Base-by-base conservation (phyloP, 306 rosid genomes). In the Amphicarpaea edgeworthii region DNA sequence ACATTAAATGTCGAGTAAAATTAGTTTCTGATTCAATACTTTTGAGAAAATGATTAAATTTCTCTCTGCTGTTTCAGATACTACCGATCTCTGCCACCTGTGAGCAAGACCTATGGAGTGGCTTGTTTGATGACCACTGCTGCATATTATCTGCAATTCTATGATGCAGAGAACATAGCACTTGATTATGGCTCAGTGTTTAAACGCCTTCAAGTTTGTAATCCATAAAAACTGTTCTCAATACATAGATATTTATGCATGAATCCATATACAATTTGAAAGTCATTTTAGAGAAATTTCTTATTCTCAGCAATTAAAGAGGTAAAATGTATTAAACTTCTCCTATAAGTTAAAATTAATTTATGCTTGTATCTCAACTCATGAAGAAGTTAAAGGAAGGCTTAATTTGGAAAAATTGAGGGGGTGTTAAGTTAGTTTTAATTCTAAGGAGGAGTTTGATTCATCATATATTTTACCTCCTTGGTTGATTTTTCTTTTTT, bases 21-120 rank as follows among this genome's bases (percentile, higher is more conserved):
- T n/a, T n/a, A n/a, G n/a, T n/a, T n/a, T n/a, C n/a, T n/a, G n/a
- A n/a, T n/a, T n/a, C n/a, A n/a, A n/a, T n/a, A n/a, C n/a, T n/a
- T n/a, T n/a, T n/a, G n/a, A n/a, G n/a, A n/a, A n/a, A 80, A 42
- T 37, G 53, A 14, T 14, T 58, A 28, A 8, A 60, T 42, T 53
- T 55, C 0, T 15, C 3, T 49, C 14, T 24, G 30, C 11, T 74
- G 3, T 79, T 81, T 57, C 86, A 92, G 97, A 59, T 92, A 89
- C 81, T 90, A 77, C 67, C 68, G 55, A 7, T 85, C 91, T 45
- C 85, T 92, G 8, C 96, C 96, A 72, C 97, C 97, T 1, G 96
- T 92, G 70, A 90, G 96, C 89, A 90, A 90, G 86, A 7, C 69
- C 64, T 86, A 84, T 83, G 89, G 91, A 75, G 93, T 86, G 72